A percentile compares a stretch with the other conserved stretches of the same genome.
Conservation (phyloP, 2,329 filamentous ascomycete species). For the Amauroascus niger region DNA sequence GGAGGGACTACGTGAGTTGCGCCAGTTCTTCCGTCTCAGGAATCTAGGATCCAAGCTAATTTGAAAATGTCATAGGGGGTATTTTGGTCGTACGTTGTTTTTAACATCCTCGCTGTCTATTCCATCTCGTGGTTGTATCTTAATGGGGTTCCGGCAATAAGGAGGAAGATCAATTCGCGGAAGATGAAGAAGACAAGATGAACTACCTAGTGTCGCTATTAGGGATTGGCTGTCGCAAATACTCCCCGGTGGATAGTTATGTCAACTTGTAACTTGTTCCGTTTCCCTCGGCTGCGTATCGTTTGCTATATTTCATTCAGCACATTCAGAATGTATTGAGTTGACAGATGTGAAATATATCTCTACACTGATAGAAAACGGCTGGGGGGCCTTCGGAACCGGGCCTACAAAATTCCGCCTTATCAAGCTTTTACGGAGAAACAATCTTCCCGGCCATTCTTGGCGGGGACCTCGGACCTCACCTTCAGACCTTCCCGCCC, state of each 20-base stretch:
- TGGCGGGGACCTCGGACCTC: no score
- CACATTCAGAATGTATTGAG: background rate
- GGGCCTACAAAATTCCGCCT: no score
- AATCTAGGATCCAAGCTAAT: background rate
- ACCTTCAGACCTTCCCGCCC: no score
- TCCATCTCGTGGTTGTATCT: conserved; percentile 48
- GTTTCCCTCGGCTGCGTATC: no score
- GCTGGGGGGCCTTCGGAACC: no score
- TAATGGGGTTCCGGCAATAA: conserved; percentile 27
- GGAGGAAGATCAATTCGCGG: conserved; percentile 25
- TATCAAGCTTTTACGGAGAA: no score
- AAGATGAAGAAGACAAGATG: background rate
- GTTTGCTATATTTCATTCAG: no score
- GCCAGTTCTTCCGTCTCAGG: background rate
- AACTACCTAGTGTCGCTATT: background rate
- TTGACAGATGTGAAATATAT: background rate
- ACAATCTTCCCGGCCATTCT: no score
- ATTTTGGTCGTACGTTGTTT: conserved; percentile 53
- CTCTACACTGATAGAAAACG: no score
- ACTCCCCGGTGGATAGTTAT: background rate
- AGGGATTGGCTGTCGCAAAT: background rate
- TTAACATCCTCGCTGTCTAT: conserved; percentile 52
- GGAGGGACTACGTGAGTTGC: conserved; percentile 50
- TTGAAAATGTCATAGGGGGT: conserved; percentile 34
- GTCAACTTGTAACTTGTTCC: background rate